A percentile compares a stretch with the other conserved stretches of the same genome.
Evolutionary conservation across 768 basidiomycete genomes (phyloP).

Genomic region (Gautieria morchelliformis): DNA sequence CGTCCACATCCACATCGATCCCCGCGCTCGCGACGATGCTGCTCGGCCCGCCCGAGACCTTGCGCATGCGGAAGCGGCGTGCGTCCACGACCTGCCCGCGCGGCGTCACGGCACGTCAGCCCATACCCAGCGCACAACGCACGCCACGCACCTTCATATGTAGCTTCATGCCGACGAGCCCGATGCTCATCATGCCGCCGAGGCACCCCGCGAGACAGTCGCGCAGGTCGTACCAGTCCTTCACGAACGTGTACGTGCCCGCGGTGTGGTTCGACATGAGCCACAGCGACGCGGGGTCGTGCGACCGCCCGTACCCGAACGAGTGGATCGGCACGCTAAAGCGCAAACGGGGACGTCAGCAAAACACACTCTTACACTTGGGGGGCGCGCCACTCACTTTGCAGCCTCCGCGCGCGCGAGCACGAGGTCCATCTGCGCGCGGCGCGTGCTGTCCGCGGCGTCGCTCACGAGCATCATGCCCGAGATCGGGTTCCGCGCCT

Average conservation of each 20-base stretch:
- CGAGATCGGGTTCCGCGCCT: conserved; percentile 79
- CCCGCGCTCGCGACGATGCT: conserved; percentile 88
- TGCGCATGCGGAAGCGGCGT: conserved; percentile 85
- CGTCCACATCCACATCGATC: conserved; percentile 88
- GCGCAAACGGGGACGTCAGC: not conserved
- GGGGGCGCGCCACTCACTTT: conserved; percentile 38
- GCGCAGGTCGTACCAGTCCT: conserved; percentile 94
- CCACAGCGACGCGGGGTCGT: conserved; percentile 97
- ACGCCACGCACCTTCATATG: conserved; percentile 59
- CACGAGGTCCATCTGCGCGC: conserved; percentile 97
- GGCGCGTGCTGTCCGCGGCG: conserved; percentile 81
- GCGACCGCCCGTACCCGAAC: conserved; percentile 92
- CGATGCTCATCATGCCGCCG: conserved; percentile 96
- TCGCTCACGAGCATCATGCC: conserved; percentile 93
- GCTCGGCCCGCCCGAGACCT: conserved; percentile 84
- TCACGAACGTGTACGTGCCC: conserved; percentile 96
- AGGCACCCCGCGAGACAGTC: conserved; percentile 89
- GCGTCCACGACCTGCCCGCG: conserved; percentile 57
- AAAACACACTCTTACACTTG: too few species aligned
- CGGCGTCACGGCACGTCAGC: too few species aligned
- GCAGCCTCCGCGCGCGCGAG: conserved; percentile 95
- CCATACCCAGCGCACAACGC: too few species aligned
- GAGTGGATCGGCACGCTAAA: conserved; percentile 88
- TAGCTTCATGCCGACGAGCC: conserved; percentile 84
- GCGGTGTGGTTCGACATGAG: conserved; percentile 97